Base-by-base conservation (phyloP, 139 green algal species). In the Coelastrella sp. region DNA sequence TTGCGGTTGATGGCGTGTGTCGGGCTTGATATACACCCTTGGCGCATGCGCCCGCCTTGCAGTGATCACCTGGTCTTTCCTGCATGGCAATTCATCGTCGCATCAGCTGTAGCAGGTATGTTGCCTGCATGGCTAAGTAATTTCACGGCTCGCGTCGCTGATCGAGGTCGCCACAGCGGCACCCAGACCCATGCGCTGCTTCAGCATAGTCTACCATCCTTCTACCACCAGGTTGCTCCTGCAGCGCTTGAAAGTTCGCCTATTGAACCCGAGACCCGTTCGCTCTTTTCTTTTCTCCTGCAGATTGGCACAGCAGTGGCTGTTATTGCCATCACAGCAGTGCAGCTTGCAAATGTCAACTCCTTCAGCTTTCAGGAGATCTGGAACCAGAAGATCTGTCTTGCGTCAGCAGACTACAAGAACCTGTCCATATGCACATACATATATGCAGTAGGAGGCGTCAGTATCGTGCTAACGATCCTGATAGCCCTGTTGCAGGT, bases 301-400 rank as follows among this genome's bases (percentile, higher is more conserved):
- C 79, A 85, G 79, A 51, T 79, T 53, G 79, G 79, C 27, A 85
- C 79, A 35, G 79, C 79, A 5, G 34, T 85, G 21, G 79, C 79
- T 35, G 64, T 85, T 11, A 66, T 85, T 27, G 79, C 79, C 19
- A 85, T 85, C 45, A 85, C 64, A 43, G 79, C 79, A 45, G 21
- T 85, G 21, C 41, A 78, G 35, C 79, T 85, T 7, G 79, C 37
- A 19, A 67, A 67, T 45, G 79, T 85, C 17, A 37, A 45, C 19
- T 69, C 37, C 34, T 23, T 63, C n/a, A 51, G 8, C 7, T 19
- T n/a, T 25, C 13, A 69, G 11, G 30, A 27, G 11, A 27, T 79
- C 9, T n/a, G 51, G 48, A 80, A 80, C 68, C 48, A 71, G 25
- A 86, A 71, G 37, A 25, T 71, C 23, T 86, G 80, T 48, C 35